Evolutionary conservation across 495 filamentous ascomycete species (phyloP).

Genomic region (Pseudoneurospora amorphoporcata): DNA sequence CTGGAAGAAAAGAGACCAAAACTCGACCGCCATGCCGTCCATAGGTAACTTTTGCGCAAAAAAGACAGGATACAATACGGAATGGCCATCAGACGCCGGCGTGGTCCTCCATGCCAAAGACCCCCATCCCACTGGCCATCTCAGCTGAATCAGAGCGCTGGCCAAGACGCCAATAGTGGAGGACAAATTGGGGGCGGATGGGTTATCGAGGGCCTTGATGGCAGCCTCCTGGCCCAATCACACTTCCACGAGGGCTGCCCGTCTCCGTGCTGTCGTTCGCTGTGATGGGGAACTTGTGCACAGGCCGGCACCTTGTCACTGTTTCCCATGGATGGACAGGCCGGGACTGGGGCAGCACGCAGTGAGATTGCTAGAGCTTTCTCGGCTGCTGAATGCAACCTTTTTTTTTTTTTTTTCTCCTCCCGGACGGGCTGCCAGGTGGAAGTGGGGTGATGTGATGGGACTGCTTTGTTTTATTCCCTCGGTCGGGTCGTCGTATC

Average conservation of each 20-base stretch:
- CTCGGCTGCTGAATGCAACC: not conserved
- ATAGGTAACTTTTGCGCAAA: not conserved
- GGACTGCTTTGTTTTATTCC: not conserved
- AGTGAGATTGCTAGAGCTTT: not conserved
- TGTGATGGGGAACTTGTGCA: not conserved
- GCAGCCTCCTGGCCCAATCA: not conserved
- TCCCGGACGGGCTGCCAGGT: not conserved
- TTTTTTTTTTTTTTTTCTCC: not conserved
- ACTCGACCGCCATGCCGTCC: not conserved
- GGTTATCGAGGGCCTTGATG: not conserved
- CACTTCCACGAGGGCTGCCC: not conserved
- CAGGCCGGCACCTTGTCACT: not conserved
- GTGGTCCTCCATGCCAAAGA: not conserved
- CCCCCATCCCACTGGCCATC: not conserved
- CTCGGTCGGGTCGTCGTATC: not conserved
- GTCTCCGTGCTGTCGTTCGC: not conserved
- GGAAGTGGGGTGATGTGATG: not conserved
- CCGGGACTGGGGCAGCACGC: not conserved
- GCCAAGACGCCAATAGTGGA: not conserved
- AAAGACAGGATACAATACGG: not conserved
- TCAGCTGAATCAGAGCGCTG: not conserved
- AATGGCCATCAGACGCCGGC: not conserved
- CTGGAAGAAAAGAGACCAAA: not conserved
- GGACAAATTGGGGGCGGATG: not conserved
- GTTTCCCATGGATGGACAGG: not conserved